These are phyloP conservation scores for Penicillium concentricum DNA, from an alignment of 2,329 filamentous ascomycete genomes.

Conservation along the genomic window DNA sequence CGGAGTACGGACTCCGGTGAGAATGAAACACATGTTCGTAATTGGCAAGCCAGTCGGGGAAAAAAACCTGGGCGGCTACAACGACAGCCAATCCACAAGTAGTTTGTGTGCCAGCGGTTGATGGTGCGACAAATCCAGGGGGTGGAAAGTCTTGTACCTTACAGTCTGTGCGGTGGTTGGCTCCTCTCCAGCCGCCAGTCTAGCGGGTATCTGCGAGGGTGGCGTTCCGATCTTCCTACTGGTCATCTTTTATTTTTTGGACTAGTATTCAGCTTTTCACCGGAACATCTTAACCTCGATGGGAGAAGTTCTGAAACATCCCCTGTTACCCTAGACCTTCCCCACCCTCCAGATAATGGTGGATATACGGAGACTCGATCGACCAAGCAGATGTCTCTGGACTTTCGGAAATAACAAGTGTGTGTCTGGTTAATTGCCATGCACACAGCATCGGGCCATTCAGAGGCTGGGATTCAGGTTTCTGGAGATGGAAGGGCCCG, in stretches of 20 bases:
- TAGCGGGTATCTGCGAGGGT: constrained; percentile 15
- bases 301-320: constrained; percentile 17
- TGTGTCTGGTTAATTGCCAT: constrained; percentile 23
- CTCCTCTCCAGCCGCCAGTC: constrained; percentile 18
- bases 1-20: not conserved
- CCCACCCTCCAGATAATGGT: constrained; percentile 2
- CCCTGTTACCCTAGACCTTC: constrained; percentile 14
- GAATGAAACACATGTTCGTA: constrained; percentile 1
- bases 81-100: constrained; percentile 16
- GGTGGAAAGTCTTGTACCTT: constrained; percentile 11
- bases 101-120: constrained; percentile 6
- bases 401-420: constrained; percentile 1
- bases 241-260: not conserved
- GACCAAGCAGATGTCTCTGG: not conserved
- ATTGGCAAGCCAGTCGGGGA: constrained; percentile 15
- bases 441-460: constrained; percentile 7
- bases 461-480: constrained; percentile 1
- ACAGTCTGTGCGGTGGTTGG: constrained; percentile 20
- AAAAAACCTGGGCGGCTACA: constrained; percentile 3
- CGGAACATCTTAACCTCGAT: not conserved
- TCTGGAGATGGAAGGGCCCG: not conserved
- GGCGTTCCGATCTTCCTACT: constrained; percentile 12
- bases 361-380: constrained; percentile 1
- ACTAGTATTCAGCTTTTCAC: not conserved
- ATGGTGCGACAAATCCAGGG: constrained; percentile 23